Percentiles rank a stretch among this genome's conserved stretches.
Conservation (phyloP, 2,329 filamentous ascomycete species). For the Atkinsonella texensis region DNA sequence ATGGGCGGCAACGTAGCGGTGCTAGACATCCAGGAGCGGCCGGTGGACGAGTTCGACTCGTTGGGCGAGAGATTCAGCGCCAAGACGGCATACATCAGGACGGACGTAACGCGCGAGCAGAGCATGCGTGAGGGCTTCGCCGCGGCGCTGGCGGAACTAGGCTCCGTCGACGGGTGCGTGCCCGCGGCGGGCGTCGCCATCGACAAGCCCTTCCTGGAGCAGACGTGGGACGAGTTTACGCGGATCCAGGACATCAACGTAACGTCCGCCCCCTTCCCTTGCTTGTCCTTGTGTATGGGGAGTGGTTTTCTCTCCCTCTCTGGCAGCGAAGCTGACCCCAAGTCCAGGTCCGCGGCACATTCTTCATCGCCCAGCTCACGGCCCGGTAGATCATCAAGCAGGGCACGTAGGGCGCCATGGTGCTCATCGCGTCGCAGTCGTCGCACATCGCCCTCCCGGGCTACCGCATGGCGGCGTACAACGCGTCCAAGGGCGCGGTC, state of each 20-base stretch:
- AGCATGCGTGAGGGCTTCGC: conserved; percentile 16
- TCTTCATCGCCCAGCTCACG: conserved; percentile 27
- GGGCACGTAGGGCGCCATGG: conserved; percentile 15
- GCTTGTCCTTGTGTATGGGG: too few relatives aligned
- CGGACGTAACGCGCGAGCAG: conserved; percentile 20
- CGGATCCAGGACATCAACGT: conserved; percentile 30
- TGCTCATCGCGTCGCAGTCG: conserved; percentile 26
- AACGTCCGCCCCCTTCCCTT: too few relatives aligned
- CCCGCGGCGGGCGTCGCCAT: conserved; percentile 27
- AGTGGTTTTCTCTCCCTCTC: too few relatives aligned
- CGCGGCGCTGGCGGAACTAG: conserved; percentile 13
- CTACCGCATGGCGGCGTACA: conserved; percentile 29
- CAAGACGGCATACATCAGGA: conserved; percentile 18
- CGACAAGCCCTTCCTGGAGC: conserved; percentile 31
- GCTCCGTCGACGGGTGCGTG: conserved; percentile 18
- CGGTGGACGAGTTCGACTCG: conserved; percentile 16
- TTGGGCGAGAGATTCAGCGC: conserved; percentile 12
- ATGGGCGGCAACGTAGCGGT: conserved; percentile 29
- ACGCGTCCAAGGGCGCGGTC: conserved; percentile 30
- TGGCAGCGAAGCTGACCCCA: too few relatives aligned
- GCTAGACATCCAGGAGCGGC: conserved; percentile 21
- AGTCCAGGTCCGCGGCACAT: conserved; percentile 24
- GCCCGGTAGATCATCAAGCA: conserved; percentile 28
- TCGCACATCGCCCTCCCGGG: conserved; percentile 14
- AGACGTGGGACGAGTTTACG: conserved; percentile 29